Evolutionary conservation across 164 flowering plant species (phyloP), one percentile per base, ranked within the genome.

Genomic region (Nelumbo lutea): DNA sequence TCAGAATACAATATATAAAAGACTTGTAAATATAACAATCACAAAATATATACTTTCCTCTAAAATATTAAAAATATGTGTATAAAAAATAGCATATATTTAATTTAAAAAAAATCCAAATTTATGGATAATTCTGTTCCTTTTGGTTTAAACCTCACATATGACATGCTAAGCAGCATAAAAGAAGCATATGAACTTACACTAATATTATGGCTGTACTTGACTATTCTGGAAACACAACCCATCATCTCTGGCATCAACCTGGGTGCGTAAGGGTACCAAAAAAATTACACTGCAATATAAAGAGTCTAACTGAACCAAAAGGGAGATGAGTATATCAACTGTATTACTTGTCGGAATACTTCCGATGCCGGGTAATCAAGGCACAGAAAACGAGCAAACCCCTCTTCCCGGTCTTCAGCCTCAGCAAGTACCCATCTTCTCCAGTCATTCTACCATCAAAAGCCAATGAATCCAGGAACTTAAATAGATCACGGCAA

Each of bases 361-460:
- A 76, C 77, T 89, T 89, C 69, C 93, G 78, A 67, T 91, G 97
- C 5, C 93, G 85, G 48, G 88, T 88, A 61, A 89, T 81, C 59
- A 89, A 73, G 70, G 85, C 77, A 82, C 85, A 82, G 70, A 88
- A 84, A 69, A 91, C 83, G 38, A 81, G 87, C 79, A 91, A 78
- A 70, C 84, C 71, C 73, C 95, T 84, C 78, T 91, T 91, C 67
- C 83, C 93, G 41, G 87, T 80, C 79, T 89, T 91, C 72, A 85
- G 66, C 71, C 90, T 78, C 66, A 85, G 68, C 63, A 78, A 43
- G 65, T 73, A 70, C 50, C 75, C 80, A 60, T 85, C 81, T 64
- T 74, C 79, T 14, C 56, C 42, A 64, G 69, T 57, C 46, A 42
- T 61, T 7, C 65, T 56, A 42, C 42, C 68, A 52, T 83, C 82